A percentile compares a stretch with the other conserved stretches of the same genome.
Evolutionary conservation across 257 asterid genomes (phyloP).

Genomic region (Orobanche coerulescens): DNA sequence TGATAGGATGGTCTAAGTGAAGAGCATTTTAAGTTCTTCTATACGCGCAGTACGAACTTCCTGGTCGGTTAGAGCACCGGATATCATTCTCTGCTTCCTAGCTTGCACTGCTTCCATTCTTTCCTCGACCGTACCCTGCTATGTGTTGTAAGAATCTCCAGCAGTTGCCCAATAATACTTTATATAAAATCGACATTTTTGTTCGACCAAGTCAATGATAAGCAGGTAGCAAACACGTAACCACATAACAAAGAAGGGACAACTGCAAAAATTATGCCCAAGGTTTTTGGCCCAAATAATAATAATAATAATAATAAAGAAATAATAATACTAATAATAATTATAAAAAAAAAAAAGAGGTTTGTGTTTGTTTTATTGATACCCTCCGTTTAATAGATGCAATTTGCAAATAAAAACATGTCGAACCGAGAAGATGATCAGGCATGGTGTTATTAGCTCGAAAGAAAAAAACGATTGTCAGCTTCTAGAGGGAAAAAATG

Average conservation of each 20-base stretch:
- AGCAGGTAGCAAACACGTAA: neutral
- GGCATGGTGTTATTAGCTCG: neutral
- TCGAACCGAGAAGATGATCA: neutral
- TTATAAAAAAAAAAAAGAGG: neutral
- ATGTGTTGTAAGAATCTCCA: slow-evolving; percentile 8
- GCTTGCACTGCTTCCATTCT: slow-evolving; percentile 98
- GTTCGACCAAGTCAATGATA: neutral
- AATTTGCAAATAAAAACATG: neutral
- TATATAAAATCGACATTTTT: neutral
- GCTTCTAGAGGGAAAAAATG: no score
- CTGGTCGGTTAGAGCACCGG: slow-evolving; percentile 94
- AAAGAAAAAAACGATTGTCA: no score
- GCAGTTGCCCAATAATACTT: neutral
- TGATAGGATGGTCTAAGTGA: slow-evolving; percentile 39
- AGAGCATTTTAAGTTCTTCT: slow-evolving; percentile 93
- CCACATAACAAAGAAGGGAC: neutral
- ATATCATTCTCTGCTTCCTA: slow-evolving; percentile 80
- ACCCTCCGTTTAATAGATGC: neutral
- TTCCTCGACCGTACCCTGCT: slow-evolving; percentile 90
- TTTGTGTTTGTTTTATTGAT: neutral
- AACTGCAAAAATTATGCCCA: neutral
- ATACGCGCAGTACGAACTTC: slow-evolving; percentile 92
- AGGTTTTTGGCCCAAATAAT: no score
- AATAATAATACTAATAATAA: no score
- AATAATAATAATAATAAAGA: no score